Percentiles rank a stretch among this genome's conserved stretches.
Evolutionary conservation across 257 asterid species (phyloP).

Genomic region (Solanum pennellii): DNA sequence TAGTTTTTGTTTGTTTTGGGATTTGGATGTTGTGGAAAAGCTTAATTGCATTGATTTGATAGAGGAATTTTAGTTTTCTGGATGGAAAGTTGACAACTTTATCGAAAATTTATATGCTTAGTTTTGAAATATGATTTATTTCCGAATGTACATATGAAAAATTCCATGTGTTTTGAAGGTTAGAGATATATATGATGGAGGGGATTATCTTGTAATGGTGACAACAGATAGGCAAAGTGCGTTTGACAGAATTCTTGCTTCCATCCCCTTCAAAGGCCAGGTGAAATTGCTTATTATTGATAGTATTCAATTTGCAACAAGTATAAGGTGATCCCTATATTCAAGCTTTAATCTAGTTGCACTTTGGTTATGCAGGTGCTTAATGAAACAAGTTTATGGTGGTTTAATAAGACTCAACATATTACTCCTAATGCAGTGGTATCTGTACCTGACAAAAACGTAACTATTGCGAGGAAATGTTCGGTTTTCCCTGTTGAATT

Average conservation of each 20-base stretch:
- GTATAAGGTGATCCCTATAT: neutral
- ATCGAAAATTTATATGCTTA: neutral
- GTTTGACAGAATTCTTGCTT: slow-evolving; percentile 88
- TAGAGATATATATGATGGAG: slow-evolving; percentile 85
- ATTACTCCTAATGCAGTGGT: slow-evolving; percentile 78
- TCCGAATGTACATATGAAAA: neutral
- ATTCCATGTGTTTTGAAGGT: slow-evolving; percentile 42
- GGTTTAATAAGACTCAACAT: slow-evolving; percentile 76
- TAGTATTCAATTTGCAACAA: neutral
- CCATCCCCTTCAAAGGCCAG: slow-evolving; percentile 97
- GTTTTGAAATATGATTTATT: neutral
- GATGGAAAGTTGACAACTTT: neutral
- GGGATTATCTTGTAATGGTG: slow-evolving; percentile 72
- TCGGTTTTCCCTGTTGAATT: slow-evolving; percentile 91
- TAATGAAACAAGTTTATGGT: slow-evolving; percentile 90
- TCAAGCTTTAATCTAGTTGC: neutral
- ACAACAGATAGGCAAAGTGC: slow-evolving; percentile 97
- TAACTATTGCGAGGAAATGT: slow-evolving; percentile 93
- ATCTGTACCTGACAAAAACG: slow-evolving; percentile 75
- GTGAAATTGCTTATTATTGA: slow-evolving; percentile 9
- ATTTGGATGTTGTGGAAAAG: neutral
- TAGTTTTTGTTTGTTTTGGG: neutral
- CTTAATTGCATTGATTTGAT: neutral
- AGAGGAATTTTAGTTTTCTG: neutral
- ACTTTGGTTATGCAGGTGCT: slow-evolving; percentile 49